Evolutionary conservation across 163 green algal genomes (phyloP).

Genomic region (Coccomyxa subellipsoidea): DNA sequence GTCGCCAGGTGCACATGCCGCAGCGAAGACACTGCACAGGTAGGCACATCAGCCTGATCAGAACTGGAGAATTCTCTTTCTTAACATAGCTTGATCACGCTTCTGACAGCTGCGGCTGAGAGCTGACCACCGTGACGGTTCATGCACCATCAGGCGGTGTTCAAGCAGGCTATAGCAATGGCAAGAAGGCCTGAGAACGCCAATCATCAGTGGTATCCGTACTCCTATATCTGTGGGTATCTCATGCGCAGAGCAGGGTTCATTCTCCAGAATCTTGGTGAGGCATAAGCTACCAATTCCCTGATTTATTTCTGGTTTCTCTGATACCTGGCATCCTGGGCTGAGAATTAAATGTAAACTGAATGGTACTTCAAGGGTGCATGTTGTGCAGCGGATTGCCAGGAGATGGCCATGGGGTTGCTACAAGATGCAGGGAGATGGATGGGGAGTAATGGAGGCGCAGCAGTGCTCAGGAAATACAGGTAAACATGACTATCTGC

Average conservation of each 20-base stretch:
- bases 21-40: background rate
- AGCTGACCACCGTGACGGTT: too few species aligned
- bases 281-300: background rate
- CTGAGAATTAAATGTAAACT: too few species aligned
- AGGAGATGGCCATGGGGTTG: background rate
- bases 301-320: too few species aligned
- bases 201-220: background rate
- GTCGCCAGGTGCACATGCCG: background rate
- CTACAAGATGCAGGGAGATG: background rate
- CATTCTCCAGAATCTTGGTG: background rate
- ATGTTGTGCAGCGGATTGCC: background rate
- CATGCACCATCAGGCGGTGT: conserved; percentile 34
- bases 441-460: background rate
- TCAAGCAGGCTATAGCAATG: conserved; percentile 25
- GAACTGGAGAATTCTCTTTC: too few species aligned
- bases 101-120: too few species aligned
- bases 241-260: background rate
- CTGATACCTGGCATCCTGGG: too few species aligned
- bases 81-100: too few species aligned
- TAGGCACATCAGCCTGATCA: background rate
- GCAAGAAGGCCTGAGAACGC: background rate
- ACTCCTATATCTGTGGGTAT: background rate
- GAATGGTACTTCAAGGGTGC: too few species aligned
- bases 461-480: background rate
- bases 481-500: too few species aligned